These are phyloP conservation scores for Pythium myriotylum DNA, from an alignment of 352 stramenopile genomes.

Conservation along the genomic window DNA sequence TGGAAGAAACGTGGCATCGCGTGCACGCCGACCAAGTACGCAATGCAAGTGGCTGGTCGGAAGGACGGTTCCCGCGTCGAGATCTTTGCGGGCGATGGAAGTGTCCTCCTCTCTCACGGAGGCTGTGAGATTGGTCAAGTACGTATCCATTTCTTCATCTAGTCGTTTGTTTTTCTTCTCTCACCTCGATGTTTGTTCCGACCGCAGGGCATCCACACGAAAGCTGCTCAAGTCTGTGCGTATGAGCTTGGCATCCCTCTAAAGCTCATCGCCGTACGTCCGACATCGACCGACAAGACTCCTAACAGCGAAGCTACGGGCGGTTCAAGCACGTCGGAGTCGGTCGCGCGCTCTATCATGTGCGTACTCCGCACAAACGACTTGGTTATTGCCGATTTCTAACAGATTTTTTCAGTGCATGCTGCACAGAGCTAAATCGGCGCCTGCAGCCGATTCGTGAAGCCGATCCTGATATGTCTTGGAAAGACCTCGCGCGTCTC, in stretches of 20 bases:
- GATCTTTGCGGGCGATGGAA: slow-evolving; percentile 50
- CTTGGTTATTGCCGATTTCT: too few relatives aligned
- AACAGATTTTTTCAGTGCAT: slow-evolving; percentile 28
- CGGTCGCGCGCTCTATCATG: slow-evolving; percentile 40
- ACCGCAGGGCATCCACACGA: slow-evolving; percentile 62
- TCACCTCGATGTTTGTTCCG: too few relatives aligned
- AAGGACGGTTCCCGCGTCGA: slow-evolving; percentile 42
- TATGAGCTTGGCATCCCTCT: slow-evolving; percentile 46
- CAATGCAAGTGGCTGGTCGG: slow-evolving; percentile 33
- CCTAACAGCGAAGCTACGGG: slow-evolving; percentile 51
- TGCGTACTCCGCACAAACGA: slow-evolving; percentile 7
- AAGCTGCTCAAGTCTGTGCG: slow-evolving; percentile 57
- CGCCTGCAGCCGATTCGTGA: slow-evolving; percentile 36
- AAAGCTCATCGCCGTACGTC: slow-evolving; percentile 38
- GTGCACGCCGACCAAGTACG: slow-evolving; percentile 74
- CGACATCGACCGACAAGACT: slow-evolving; percentile 53
- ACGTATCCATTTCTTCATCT: too few relatives aligned
- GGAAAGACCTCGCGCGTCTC: slow-evolving; percentile 24
- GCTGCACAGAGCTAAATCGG: slow-evolving; percentile 46
- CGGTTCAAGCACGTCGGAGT: slow-evolving; percentile 64
- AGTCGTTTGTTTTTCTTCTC: too few relatives aligned
- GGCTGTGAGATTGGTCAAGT: slow-evolving; percentile 62
- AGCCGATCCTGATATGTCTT: slow-evolving; percentile 22
- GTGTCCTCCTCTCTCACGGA: slow-evolving; percentile 38
- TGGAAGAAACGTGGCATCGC: slow-evolving; percentile 59